These are phyloP conservation scores for Nicotiana obtusifolia DNA, from an alignment of 257 asterid genomes.

Conservation along the genomic window DNA sequence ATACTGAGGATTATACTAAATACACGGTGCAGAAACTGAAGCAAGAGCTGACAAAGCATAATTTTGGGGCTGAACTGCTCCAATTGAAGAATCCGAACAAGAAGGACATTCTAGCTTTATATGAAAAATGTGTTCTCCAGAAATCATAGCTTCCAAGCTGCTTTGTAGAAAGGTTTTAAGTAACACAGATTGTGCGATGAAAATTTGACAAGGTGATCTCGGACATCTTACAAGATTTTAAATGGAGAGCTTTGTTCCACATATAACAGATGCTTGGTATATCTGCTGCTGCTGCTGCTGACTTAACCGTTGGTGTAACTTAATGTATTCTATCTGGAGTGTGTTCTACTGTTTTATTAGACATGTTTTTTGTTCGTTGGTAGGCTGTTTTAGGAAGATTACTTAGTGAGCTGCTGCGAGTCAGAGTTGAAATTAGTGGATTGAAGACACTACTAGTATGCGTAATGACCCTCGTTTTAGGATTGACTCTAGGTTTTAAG, in stretches of 20 bases:
- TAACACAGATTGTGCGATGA: neutral
- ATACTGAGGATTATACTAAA: slow-evolving; percentile 53
- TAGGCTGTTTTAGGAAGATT: neutral
- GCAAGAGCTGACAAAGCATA: slow-evolving; percentile 66
- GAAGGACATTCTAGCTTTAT: slow-evolving; percentile 66
- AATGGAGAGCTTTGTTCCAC: neutral
- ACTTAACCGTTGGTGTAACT: neutral
- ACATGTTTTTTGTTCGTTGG: neutral
- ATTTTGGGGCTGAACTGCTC: slow-evolving; percentile 70
- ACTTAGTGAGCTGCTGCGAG: neutral
- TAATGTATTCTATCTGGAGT: neutral
- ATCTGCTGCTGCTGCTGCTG: neutral
- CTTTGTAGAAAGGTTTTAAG: neutral
- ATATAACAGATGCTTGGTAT: neutral
- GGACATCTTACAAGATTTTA: neutral
- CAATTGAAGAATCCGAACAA: slow-evolving; percentile 58
- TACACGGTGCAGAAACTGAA: slow-evolving; percentile 59
- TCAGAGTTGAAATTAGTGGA: neutral
- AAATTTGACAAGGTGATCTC: neutral
- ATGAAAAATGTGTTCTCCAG: slow-evolving; percentile 56
- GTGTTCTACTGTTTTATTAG: neutral
- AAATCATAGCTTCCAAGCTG: slow-evolving; percentile 22
- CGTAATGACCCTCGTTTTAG: neutral
- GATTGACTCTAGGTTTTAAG: neutral
- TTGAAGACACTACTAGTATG: neutral